Percentiles rank a stretch among this genome's conserved stretches.
Evolutionary conservation across 495 filamentous ascomycete species (phyloP).

Genomic region (Penicillium flavigenum): DNA sequence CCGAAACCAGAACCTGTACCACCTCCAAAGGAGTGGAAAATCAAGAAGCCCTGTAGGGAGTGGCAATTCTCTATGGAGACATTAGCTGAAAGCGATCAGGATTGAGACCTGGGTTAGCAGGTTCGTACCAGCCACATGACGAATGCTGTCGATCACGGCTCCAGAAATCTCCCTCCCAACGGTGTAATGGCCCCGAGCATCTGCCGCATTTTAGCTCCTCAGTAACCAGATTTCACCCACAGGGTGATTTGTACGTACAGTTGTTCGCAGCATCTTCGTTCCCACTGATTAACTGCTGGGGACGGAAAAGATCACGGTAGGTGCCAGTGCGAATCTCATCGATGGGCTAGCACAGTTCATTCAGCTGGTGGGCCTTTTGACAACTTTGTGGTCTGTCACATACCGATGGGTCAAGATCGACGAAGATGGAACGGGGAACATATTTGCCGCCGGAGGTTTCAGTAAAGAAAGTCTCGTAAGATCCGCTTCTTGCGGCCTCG

Average conservation of each 20-base stretch:
- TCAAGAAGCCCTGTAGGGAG: constrained; percentile 85
- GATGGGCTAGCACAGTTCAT: constrained; percentile 56
- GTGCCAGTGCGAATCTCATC: constrained; percentile 84
- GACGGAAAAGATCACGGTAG: constrained; percentile 87
- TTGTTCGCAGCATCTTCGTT: constrained; percentile 96
- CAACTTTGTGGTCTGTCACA: constrained; percentile 16
- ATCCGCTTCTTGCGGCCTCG: constrained; percentile 63
- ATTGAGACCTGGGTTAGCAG: background rate
- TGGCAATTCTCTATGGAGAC: constrained; percentile 75
- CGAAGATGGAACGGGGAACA: constrained; percentile 85
- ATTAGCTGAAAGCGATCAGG: background rate
- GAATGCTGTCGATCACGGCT: constrained; percentile 78
- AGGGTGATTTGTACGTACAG: constrained; percentile 44
- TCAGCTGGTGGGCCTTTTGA: background rate
- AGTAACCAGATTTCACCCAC: background rate
- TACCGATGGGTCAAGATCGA: constrained; percentile 83
- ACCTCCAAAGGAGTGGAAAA: constrained; percentile 94
- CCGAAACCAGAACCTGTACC: constrained; percentile 91
- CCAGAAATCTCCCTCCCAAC: constrained; percentile 90
- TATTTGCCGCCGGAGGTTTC: constrained; percentile 86
- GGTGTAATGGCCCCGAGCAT: constrained; percentile 91
- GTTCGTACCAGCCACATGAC: constrained; percentile 71
- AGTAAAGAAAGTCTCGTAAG: constrained; percentile 89
- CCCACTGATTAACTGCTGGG: constrained; percentile 81
- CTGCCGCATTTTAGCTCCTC: constrained; percentile 40